Percentiles rank a stretch among this genome's conserved stretches.
These are phyloP conservation scores for Trichosporon ovoides DNA, from an alignment of 1,284 basidiomycete species.

Conservation along the genomic window DNA sequence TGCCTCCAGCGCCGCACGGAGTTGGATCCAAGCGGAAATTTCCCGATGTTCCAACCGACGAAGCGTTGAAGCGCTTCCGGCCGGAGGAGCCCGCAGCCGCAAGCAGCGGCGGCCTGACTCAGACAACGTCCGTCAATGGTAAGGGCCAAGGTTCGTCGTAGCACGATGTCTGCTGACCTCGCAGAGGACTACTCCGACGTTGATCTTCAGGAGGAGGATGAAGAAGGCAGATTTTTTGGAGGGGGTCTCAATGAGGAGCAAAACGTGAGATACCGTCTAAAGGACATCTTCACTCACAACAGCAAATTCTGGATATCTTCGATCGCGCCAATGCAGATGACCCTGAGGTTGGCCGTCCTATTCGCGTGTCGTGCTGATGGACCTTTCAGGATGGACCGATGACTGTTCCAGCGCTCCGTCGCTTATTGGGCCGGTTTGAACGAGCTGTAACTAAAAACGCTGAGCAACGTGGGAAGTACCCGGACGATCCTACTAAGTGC, in stretches of 20 bases:
- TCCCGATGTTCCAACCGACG: conserved; percentile 66
- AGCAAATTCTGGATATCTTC: conserved; percentile 67
- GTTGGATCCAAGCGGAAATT: conserved; percentile 69
- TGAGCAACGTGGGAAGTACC: conserved; percentile 86
- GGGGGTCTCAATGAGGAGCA: conserved; percentile 84
- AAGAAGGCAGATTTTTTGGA: conserved; percentile 87
- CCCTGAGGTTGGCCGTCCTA: conserved; percentile 56
- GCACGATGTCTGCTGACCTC: not conserved
- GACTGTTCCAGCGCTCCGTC: conserved; percentile 64
- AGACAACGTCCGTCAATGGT: not conserved
- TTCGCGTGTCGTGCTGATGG: not conserved
- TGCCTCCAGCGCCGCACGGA: conserved; percentile 30
- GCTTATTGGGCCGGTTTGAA: conserved; percentile 75
- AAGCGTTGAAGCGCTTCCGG: conserved; percentile 17
- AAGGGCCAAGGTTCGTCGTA: not conserved
- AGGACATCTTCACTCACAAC: not conserved
- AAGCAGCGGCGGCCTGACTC: not conserved
- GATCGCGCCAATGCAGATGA: conserved; percentile 59
- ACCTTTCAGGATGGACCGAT: conserved; percentile 40
- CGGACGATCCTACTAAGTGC: conserved; percentile 82
- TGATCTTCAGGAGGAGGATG: conserved; percentile 93
- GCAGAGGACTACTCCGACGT: too few relatives aligned
- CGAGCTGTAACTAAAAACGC: conserved; percentile 87
- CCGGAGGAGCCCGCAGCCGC: not conserved
- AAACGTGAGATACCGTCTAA: conserved; percentile 60